Percentiles rank a stretch among this genome's conserved stretches.
phyloP scores from a whole-genome alignment of 306 rosid species.

The Herpetospermum pedunculosum region DNA sequence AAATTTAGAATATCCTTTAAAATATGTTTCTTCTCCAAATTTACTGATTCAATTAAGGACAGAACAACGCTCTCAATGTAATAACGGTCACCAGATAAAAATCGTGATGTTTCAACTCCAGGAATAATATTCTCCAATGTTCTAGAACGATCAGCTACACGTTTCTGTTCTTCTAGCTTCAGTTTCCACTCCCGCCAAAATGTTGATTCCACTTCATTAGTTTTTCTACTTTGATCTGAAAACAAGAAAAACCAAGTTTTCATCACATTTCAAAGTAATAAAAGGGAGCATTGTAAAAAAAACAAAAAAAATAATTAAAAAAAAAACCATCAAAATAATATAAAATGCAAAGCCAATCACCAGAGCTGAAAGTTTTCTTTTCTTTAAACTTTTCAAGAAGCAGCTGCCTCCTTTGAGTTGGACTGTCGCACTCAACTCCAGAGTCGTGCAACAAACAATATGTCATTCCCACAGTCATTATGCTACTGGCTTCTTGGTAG shows the following conservation, averaged over 20 bases:
- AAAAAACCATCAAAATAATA: neutral
- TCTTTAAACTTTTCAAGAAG: conserved; percentile 65
- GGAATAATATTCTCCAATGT: conserved; percentile 72
- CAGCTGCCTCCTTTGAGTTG: conserved; percentile 60
- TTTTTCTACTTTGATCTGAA: conserved; percentile 62
- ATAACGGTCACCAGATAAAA: conserved; percentile 64
- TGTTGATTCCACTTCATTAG: conserved; percentile 70
- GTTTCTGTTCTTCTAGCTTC: conserved; percentile 84
- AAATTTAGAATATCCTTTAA: conserved; percentile 62
- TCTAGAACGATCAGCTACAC: conserved; percentile 68
- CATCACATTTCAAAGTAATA: neutral
- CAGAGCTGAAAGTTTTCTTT: conserved; percentile 52
- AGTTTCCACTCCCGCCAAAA: conserved; percentile 98
- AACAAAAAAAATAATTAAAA: neutral
- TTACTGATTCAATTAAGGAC: conserved; percentile 70
- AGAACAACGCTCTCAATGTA: conserved; percentile 55
- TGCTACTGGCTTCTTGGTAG: conserved; percentile 68
- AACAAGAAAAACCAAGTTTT: conserved; percentile 3
- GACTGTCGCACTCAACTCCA: conserved; percentile 46
- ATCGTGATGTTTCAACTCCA: conserved; percentile 77
- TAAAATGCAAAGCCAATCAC: conserved; percentile 23
- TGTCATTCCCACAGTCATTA: conserved; percentile 86
- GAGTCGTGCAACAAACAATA: conserved; percentile 75
- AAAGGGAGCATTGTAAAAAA: neutral
- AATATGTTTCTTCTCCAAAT: conserved; percentile 62